These are phyloP conservation scores for Luffa acutangula DNA, from an alignment of 306 rosid genomes.

Conservation along the genomic window DNA sequence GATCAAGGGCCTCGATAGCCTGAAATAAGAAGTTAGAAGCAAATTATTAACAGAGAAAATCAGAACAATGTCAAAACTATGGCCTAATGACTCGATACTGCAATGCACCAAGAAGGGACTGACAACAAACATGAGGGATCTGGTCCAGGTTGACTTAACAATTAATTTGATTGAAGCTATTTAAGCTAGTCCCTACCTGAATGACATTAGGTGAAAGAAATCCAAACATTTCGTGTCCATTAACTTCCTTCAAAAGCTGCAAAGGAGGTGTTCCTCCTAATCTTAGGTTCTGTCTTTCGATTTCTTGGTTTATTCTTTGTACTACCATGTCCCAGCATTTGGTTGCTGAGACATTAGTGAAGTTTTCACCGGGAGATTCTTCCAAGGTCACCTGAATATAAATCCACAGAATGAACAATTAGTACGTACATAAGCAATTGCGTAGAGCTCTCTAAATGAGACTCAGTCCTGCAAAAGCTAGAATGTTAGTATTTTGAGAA, in stretches of 20 bases:
- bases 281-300: slow-evolving; percentile 22
- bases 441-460: not conserved
- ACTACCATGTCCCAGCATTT: slow-evolving; percentile 75
- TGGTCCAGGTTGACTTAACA: not conserved
- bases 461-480: not conserved
- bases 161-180: not conserved
- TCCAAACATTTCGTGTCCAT: slow-evolving; percentile 79
- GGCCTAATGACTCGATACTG: not conserved
- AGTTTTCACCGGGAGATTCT: slow-evolving; percentile 40
- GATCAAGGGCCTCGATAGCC: slow-evolving; percentile 81
- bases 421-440: not conserved
- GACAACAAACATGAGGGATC: not conserved
- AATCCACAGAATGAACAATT: not conserved
- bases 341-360: slow-evolving; percentile 42
- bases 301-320: slow-evolving; percentile 40
- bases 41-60: not conserved
- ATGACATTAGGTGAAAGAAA: slow-evolving; percentile 45
- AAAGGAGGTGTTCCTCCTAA: slow-evolving; percentile 32
- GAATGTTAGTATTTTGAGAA: not conserved
- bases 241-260: slow-evolving; percentile 33
- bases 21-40: slow-evolving; percentile 18
- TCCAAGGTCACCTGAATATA: slow-evolving; percentile 68
- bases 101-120: not conserved
- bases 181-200: slow-evolving; percentile 31
- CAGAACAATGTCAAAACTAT: slow-evolving; percentile 6